Evolutionary conservation across 2,329 filamentous ascomycete species (phyloP), one percentile per base, ranked within the genome.

Genomic region (Lachnellula arida): DNA sequence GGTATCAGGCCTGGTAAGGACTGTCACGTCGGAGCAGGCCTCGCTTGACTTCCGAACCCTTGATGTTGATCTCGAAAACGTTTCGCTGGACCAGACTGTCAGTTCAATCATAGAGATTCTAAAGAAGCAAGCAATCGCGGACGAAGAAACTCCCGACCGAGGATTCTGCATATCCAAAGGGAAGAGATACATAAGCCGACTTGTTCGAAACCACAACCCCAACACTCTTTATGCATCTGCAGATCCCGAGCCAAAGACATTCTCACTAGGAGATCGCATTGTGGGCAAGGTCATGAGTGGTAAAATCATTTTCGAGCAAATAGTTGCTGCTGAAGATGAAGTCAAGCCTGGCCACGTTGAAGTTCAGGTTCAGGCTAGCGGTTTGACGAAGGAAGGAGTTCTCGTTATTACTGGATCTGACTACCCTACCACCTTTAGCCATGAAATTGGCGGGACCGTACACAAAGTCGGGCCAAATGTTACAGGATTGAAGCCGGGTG

Each of bases 111-210:
- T 15, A 37, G 15, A 37, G 34, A 37, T 15, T 37, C 11, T 15
- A 11, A 11, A 37, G 34, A 11, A 11, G 11, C 34, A 37, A 37
- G 22, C 22, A 23, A 11, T 44, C 11, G 34, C 15, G 34, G 34
- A 37, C 9, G 15, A 17, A 9, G n/a, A 44, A n/a, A 11, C 7
- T 14, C 42, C 42, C 28, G 66, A 69, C n/a, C 58, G 46, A 3
- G 65, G 70, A 51, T 70, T 65, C 34, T 54, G 53, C 12, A 65
- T 68, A 51, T 60, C 62, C 1, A 60, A 64, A 14, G 67, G 67
- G 3, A 46, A 66, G 3, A 12, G 67, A 0, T 49, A 57, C 19
- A 51, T 67, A 9, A 59, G 52, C 34, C 58, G 68, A 3, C 28
- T 71, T 7, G 39, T 66, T 5, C 63, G 63, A 4, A 64, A 70